Evolutionary conservation across 2,329 filamentous ascomycete species (phyloP), one percentile per base, ranked within the genome.

Genomic region (Neonectria punicea): DNA sequence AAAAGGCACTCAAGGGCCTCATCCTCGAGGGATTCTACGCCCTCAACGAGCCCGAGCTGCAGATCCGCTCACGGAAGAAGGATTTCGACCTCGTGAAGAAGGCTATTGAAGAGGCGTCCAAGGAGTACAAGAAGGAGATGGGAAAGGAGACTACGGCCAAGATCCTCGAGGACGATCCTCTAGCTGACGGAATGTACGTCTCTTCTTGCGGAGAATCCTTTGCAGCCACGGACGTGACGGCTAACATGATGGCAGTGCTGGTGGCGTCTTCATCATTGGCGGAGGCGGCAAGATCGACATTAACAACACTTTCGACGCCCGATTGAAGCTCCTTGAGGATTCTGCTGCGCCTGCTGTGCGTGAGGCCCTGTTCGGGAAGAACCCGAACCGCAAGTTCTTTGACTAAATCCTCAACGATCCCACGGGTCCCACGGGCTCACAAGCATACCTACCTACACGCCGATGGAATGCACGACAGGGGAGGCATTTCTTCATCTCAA

Each of bases 301-400:
- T 81, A 94, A 98, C 88, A 98, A 99, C 85, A 98, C 96, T 60
- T 92, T 98, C 73, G 96, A 98, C 79, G 92, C 97, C 78, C 90
- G 96, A 71, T 85, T 99, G 80, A 88, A 87, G 76, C 86, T 98
- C 66, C 89, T 98, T 70, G 92, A 97, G 82, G 90, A 91, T 62
- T 92, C 92, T 72, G 92, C 93, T 56, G 88, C 98, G 63, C 96
- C 96, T 14, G 90, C 90, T 49, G 90, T 99, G 75, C 89, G 96
- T 76, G 88, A 92, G 80, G 92, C 92, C 16, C 86, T 99, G 65
- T 99, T 99, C 77, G 96, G 96, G 66, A 91, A 93, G 84, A 99
- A 99, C 85, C 86, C 90, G 74, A 98, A 98, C 88, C 91, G 96
- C 80, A 97, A 92, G 83, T 99, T 98, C 88, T 92, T 89, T 77